Conservation (phyloP, 441 rosid species). For the Jatropha podagrica region DNA sequence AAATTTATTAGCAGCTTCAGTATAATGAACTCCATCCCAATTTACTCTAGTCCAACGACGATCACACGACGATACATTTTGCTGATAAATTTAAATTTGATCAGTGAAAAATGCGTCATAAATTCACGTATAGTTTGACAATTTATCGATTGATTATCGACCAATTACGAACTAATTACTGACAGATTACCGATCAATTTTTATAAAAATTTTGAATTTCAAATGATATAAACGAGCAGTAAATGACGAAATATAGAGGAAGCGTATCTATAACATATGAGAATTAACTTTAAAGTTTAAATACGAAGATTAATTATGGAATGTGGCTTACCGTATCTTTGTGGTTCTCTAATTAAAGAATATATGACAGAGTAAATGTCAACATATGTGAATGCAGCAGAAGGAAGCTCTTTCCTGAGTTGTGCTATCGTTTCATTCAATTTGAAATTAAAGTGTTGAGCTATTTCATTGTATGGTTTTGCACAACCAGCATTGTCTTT, state of each 20-base stretch:
- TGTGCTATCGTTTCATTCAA: constrained; percentile 28
- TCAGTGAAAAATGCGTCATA: too few relatives aligned
- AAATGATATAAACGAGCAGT: too few relatives aligned
- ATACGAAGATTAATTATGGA: too few relatives aligned
- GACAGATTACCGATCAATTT: too few relatives aligned
- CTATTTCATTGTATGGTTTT: constrained; percentile 33
- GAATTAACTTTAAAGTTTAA: neutral
- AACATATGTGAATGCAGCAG: constrained; percentile 32
- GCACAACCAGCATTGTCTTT: neutral
- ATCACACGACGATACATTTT: neutral
- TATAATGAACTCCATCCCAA: constrained; percentile 79
- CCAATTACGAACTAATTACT: too few relatives aligned
- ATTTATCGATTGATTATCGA: too few relatives aligned
- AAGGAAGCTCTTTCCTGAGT: constrained; percentile 32
- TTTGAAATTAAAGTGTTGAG: constrained; percentile 31
- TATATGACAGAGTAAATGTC: constrained; percentile 39
- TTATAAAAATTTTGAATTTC: too few relatives aligned
- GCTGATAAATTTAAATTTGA: too few relatives aligned
- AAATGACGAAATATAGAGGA: too few relatives aligned
- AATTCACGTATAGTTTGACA: too few relatives aligned
- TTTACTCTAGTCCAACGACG: constrained; percentile 33
- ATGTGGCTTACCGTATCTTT: neutral
- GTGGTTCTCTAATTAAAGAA: constrained; percentile 27
- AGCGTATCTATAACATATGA: too few relatives aligned
- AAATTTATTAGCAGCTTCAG: constrained; percentile 70